phyloP scores from a whole-genome alignment of 2,329 filamentous ascomycete genomes.

The Fusarium nanum region DNA sequence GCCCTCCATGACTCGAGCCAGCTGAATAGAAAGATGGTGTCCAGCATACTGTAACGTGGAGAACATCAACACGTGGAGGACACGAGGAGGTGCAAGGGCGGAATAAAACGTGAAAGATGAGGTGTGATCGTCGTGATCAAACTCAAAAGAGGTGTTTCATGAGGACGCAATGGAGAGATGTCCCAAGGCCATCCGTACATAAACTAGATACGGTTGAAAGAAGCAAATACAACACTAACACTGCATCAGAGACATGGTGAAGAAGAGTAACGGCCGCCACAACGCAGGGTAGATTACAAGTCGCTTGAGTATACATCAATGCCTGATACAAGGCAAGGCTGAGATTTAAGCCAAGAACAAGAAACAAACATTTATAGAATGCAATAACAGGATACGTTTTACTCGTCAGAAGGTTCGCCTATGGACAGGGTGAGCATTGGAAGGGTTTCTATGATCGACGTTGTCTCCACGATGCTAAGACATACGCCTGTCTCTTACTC shows the following conservation, averaged over 20 bases:
- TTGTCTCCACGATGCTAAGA: not conserved
- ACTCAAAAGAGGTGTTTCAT: conserved; percentile 1
- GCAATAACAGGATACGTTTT: not conserved
- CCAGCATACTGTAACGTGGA: not conserved
- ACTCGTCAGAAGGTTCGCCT: not conserved
- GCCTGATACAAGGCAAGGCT: not conserved
- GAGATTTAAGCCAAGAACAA: not conserved
- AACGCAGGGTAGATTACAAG: not conserved
- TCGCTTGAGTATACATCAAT: not conserved
- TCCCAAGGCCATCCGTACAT: not conserved
- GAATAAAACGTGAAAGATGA: conserved; percentile 30
- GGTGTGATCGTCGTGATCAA: conserved; percentile 23
- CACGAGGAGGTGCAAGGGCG: conserved; percentile 33
- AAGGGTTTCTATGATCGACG: not conserved
- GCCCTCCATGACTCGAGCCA: not conserved
- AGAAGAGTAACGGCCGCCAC: conserved; percentile 21
- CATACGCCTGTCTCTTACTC: not conserved
- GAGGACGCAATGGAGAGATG: not conserved
- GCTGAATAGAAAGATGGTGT: conserved; percentile 7
- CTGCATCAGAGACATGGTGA: conserved; percentile 23
- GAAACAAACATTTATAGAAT: not conserved
- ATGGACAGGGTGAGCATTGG: not conserved
- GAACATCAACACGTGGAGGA: conserved; percentile 41
- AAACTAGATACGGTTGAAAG: not conserved
- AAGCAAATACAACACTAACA: conserved; percentile 12